A percentile compares a stretch with the other conserved stretches of the same genome.
phyloP scores from a whole-genome alignment of 768 basidiomycete genomes.

The Boletus tomentosulus region DNA sequence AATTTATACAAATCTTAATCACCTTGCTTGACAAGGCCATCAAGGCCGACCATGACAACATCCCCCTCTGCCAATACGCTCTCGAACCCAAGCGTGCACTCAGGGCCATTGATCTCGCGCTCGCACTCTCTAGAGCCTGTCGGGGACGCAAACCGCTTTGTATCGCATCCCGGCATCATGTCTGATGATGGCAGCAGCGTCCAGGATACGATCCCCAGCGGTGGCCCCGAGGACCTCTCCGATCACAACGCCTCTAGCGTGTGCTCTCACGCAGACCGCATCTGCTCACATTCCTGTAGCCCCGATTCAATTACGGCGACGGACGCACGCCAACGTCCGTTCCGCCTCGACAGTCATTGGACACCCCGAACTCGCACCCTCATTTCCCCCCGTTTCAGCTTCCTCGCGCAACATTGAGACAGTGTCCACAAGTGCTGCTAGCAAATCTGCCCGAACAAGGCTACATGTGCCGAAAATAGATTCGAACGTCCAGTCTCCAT shows the following conservation, averaged over 20 bases:
- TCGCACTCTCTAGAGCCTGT: slow-evolving; percentile 18
- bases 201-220: not conserved
- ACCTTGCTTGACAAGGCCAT: slow-evolving; percentile 2
- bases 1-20: too few relatives aligned
- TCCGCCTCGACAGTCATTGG: slow-evolving; percentile 3
- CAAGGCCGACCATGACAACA: slow-evolving; percentile 7
- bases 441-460: slow-evolving; percentile 18
- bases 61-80: slow-evolving; percentile 7
- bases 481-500: not conserved
- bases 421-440: slow-evolving; percentile 3
- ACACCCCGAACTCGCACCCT: slow-evolving; percentile 3
- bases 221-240: not conserved
- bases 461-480: slow-evolving; percentile 15
- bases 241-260: slow-evolving; percentile 4
- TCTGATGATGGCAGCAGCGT: slow-evolving; percentile 5
- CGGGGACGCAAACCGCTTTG: not conserved
- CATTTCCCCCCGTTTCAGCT: slow-evolving; percentile 13
- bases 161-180: not conserved
- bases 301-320: slow-evolving; percentile 1
- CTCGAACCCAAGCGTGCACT: slow-evolving; percentile 10
- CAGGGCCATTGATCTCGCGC: slow-evolving; percentile 16
- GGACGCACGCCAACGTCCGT: slow-evolving; percentile 1
- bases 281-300: not conserved
- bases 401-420: slow-evolving; percentile 11
- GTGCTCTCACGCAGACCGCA: not conserved